Evolutionary conservation across 2,329 filamentous ascomycete genomes (phyloP).

Genomic region (Cladorrhinum sp.): DNA sequence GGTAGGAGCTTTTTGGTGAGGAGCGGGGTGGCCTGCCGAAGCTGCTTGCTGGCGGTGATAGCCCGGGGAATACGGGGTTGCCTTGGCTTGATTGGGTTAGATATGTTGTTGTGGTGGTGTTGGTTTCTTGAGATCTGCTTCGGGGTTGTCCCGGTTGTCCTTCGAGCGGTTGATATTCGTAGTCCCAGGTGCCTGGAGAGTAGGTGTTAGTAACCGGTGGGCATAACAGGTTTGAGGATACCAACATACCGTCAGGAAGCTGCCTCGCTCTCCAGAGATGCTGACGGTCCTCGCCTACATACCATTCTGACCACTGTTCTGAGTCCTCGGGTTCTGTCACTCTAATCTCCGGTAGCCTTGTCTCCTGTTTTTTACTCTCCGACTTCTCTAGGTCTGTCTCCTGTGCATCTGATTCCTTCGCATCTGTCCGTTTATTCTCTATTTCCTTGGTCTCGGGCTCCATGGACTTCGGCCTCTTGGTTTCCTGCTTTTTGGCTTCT

Average conservation of each 20-base stretch:
- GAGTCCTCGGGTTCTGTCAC: neutral
- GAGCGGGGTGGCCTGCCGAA: neutral
- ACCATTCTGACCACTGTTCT: conserved; percentile 25
- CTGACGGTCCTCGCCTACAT: conserved; percentile 12
- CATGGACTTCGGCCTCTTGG: neutral
- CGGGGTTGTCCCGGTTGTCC: conserved; percentile 2
- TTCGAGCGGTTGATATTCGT: conserved; percentile 11
- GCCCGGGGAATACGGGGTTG: neutral
- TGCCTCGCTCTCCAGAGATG: conserved; percentile 22
- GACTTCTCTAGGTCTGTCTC: neutral
- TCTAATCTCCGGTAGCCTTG: conserved; percentile 13
- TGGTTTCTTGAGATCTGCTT: neutral
- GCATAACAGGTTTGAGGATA: neutral
- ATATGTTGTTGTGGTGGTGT: conserved; percentile 1
- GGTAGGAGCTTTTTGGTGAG: conserved; percentile 19
- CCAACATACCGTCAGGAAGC: conserved; percentile 12
- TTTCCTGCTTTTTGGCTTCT: neutral
- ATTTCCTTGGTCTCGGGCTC: neutral
- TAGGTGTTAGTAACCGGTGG: conserved; percentile 4
- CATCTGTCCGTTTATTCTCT: neutral
- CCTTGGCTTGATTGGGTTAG: neutral
- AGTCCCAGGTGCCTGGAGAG: conserved; percentile 18
- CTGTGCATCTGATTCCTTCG: neutral
- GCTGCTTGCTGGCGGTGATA: neutral
- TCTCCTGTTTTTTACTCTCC: conserved; percentile 11